Evolutionary conservation across 1,139 yeast species (phyloP).

Genomic region (Candida freyschussii): DNA sequence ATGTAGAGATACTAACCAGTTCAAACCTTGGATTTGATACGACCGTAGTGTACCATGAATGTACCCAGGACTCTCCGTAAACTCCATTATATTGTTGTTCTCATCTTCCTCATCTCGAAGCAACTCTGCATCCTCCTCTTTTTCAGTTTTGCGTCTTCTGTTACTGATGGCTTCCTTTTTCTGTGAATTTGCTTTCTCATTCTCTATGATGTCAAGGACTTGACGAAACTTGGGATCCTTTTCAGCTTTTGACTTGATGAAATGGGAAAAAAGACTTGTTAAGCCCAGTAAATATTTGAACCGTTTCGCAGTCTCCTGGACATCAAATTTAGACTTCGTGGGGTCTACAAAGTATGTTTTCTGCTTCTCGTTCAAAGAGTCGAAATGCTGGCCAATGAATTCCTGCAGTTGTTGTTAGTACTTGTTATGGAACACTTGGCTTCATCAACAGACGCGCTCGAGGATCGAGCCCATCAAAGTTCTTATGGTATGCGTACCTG

Average conservation of each 20-base stretch:
- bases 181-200: conserved; percentile 15
- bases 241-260: conserved; percentile 60
- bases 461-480: no score
- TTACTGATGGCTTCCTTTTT: conserved; percentile 12
- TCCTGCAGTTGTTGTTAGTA: conserved; percentile 7
- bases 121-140: conserved; percentile 68
- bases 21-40: conserved; percentile 90
- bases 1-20: conserved; percentile 82
- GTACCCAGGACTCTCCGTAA: conserved; percentile 61
- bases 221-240: conserved; percentile 55
- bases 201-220: conserved; percentile 33
- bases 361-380: conserved; percentile 20
- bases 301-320: conserved; percentile 53
- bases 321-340: conserved; percentile 44
- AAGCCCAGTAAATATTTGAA: conserved; percentile 63
- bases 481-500: neutral
- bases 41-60: conserved; percentile 63
- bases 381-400: conserved; percentile 7
- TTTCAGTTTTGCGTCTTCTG: conserved; percentile 50
- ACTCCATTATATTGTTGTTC: conserved; percentile 44
- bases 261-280: conserved; percentile 64
- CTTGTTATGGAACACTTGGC: neutral
- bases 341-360: conserved; percentile 42
- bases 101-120: conserved; percentile 48
- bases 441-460: conserved; percentile 4